phyloP scores from a whole-genome alignment of 495 filamentous ascomycete species.

The Arthonia radiata region DNA sequence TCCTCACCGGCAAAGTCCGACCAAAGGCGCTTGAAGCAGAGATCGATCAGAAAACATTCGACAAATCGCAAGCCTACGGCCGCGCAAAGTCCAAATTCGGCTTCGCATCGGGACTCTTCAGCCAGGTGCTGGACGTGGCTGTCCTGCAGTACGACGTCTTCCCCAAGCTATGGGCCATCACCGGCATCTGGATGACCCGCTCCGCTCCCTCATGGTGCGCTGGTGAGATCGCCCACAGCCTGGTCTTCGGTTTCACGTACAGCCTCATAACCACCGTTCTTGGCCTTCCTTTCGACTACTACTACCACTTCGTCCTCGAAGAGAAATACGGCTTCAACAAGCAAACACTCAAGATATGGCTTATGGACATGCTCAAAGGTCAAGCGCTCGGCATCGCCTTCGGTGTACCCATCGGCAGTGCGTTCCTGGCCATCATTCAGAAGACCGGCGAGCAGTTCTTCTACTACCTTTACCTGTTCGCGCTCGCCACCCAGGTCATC shows the following conservation, averaged over 20 bases:
- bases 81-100: constrained; percentile 81
- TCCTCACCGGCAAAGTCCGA: constrained; percentile 51
- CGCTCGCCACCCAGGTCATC: constrained; percentile 64
- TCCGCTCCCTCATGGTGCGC: constrained; percentile 56
- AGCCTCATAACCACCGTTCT: constrained; percentile 53
- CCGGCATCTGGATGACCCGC: constrained; percentile 43
- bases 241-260: constrained; percentile 77
- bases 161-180: constrained; percentile 67
- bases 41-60: constrained; percentile 71
- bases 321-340: constrained; percentile 99
- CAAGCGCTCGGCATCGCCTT: constrained; percentile 59
- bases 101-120: constrained; percentile 54
- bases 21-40: constrained; percentile 69
- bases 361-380: constrained; percentile 79
- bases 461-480: constrained; percentile 92
- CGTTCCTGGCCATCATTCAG: constrained; percentile 74
- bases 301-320: constrained; percentile 84
- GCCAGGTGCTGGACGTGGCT: constrained; percentile 60
- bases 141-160: constrained; percentile 80
- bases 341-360: constrained; percentile 68
- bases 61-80: constrained; percentile 89
- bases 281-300: constrained; percentile 61
- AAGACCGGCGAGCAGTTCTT: constrained; percentile 82
- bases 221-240: constrained; percentile 81
- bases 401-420: constrained; percentile 65